Base-by-base conservation (phyloP, 495 filamentous ascomycete species). In the Daldinia childiae region DNA sequence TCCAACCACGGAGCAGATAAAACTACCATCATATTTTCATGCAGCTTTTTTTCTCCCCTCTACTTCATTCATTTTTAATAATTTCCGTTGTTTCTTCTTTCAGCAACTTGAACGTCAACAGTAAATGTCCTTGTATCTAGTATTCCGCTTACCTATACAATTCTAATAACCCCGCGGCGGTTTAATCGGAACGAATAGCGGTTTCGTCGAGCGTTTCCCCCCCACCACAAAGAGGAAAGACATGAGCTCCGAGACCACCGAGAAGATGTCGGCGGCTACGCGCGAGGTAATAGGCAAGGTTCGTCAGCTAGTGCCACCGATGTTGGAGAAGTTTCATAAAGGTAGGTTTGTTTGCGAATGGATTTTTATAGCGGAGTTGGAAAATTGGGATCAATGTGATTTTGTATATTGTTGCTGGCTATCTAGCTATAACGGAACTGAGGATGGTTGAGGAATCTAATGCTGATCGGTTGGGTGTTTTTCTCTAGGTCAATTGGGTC, bases 291-390 rank as follows among this genome's bases (percentile, higher is more conserved):
- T 99, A 24, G 77, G 82, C 57, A 93, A 92, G 78, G 94, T 95
- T 77, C 91, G 91, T 84, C 93, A 91, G 79, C 91, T 99, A 79
- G 87, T 99, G 52, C 95, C 95, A 45, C 95, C 95, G 8, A 91
- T 99, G 91, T 87, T 98, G 11, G 93, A 95, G 76, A 94, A 88
- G 68, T 98, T 99, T 76, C 95, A 99, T 79, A 99, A 99, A 90
- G 95, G 95, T 94, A 58, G n/a, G 73, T 67, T 19, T 30, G 7
- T 51, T 34, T 58, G n/a, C 14, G 27, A 9, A 48, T 43, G 11
- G 17, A 26, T 17, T 48, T 19, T 8, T 24, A 7, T 27, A 14
- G 12, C 2, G 6, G 30, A 52, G 45, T 6, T 15, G 6, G 36
- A 30, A 21, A 24, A 3, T 2, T 7, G 26, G n/a, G 29, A 6